These are phyloP conservation scores for Chondrus crispus DNA, from an alignment of 23 red algal genomes.

Conservation along the genomic window DNA sequence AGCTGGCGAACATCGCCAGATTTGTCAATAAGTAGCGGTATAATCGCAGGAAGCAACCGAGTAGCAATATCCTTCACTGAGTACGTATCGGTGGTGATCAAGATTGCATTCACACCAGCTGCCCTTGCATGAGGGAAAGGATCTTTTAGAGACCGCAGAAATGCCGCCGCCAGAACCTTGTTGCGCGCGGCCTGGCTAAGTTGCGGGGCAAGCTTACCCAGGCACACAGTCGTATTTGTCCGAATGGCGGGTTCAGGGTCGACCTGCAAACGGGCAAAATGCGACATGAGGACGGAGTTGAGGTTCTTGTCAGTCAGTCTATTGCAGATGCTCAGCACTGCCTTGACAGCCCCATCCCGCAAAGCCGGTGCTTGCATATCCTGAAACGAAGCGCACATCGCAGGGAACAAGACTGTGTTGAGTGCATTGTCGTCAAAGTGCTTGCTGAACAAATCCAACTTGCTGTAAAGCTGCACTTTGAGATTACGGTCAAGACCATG, in stretches of 20 bases:
- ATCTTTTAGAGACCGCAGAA: slow-evolving; percentile 86
- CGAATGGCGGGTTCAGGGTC: slow-evolving; percentile 96
- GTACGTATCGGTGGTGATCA: slow-evolving; percentile 59
- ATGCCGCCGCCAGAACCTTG: slow-evolving; percentile 93
- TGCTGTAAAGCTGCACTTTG: slow-evolving; percentile 63
- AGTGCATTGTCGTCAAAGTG: slow-evolving; percentile 50
- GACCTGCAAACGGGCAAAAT: slow-evolving; percentile 90
- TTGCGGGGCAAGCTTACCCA: slow-evolving; percentile 71
- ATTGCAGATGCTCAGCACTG: slow-evolving; percentile 59
- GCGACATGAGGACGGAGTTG: slow-evolving; percentile 90
- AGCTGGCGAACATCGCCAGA: slow-evolving; percentile 52
- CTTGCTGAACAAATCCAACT: slow-evolving; percentile 58
- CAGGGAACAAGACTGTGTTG: slow-evolving; percentile 80
- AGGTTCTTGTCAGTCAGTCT: slow-evolving; percentile 79
- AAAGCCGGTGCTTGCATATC: slow-evolving; percentile 70
- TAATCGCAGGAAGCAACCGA: slow-evolving; percentile 62
- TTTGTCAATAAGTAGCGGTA: slow-evolving; percentile 62
- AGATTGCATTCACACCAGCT: slow-evolving; percentile 73
- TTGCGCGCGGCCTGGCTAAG: slow-evolving; percentile 67
- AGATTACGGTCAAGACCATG: slow-evolving; percentile 51
- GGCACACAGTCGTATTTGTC: slow-evolving; percentile 98
- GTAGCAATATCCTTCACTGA: slow-evolving; percentile 63
- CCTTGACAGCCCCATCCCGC: slow-evolving; percentile 86
- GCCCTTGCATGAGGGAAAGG: slow-evolving; percentile 88
- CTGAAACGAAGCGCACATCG: slow-evolving; percentile 66